Evolutionary conservation across 2,329 filamentous ascomycete species (phyloP).

Genomic region (Alternaria sp.): DNA sequence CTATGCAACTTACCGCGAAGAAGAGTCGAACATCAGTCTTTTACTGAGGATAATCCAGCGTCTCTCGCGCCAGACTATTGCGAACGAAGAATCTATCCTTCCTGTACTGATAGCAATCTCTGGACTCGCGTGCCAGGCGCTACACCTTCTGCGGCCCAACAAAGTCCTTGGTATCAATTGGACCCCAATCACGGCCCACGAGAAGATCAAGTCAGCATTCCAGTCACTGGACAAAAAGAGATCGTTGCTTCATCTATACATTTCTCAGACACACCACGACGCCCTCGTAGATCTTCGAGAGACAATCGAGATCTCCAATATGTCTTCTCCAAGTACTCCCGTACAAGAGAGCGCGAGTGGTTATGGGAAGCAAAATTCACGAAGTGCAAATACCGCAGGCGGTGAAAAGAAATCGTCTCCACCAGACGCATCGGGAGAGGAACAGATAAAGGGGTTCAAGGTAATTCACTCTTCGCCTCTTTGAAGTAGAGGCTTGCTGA

Average conservation of each 20-base stretch:
- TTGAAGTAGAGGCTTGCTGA: no score
- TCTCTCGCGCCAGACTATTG: not conserved
- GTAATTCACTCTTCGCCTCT: no score
- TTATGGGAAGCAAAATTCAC: no score
- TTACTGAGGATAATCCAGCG: not conserved
- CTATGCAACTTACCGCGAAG: not conserved
- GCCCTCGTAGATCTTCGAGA: not conserved
- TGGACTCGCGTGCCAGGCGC: not conserved
- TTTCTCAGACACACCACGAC: not conserved
- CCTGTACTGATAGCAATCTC: conserved; percentile 3
- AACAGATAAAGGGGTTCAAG: no score
- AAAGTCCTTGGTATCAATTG: not conserved
- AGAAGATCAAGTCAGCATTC: not conserved
- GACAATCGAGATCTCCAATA: not conserved
- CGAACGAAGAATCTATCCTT: not conserved
- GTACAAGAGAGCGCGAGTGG: no score
- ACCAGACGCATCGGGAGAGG: no score
- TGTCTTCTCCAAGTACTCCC: not conserved
- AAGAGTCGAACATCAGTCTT: not conserved
- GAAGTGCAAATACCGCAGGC: no score
- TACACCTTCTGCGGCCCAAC: not conserved
- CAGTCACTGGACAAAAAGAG: not conserved
- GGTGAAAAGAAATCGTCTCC: no score
- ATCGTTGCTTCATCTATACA: not conserved
- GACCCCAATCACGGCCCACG: not conserved